A percentile compares a stretch with the other conserved stretches of the same genome.
These are phyloP conservation scores for Ustilago nuda DNA, from an alignment of 1,284 basidiomycete genomes.

Conservation along the genomic window DNA sequence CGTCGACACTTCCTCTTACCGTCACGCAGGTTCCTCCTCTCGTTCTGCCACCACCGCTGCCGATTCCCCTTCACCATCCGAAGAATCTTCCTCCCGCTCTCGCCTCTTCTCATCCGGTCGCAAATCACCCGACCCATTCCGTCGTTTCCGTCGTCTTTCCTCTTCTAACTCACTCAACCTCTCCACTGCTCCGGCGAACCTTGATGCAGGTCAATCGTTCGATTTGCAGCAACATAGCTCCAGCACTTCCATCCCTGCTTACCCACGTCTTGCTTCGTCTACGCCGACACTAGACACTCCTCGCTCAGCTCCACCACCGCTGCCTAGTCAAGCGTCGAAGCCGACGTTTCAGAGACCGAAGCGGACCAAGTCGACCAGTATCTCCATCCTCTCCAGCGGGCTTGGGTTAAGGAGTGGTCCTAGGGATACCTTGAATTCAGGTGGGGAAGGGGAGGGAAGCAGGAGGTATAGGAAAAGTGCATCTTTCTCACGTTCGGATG, in stretches of 20 bases:
- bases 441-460: slow-evolving; percentile 4
- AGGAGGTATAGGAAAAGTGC: slow-evolving; percentile 37
- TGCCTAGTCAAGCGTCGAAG: slow-evolving; percentile 39
- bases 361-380: slow-evolving; percentile 48
- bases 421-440: slow-evolving; percentile 8
- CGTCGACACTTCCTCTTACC: slow-evolving; percentile 12
- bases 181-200: slow-evolving; percentile 19
- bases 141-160: slow-evolving; percentile 43
- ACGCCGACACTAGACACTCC: slow-evolving; percentile 13
- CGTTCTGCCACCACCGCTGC: slow-evolving; percentile 6
- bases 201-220: slow-evolving; percentile 20
- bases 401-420: slow-evolving; percentile 14
- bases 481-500: slow-evolving; percentile 39
- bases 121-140: slow-evolving; percentile 53
- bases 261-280: slow-evolving; percentile 9
- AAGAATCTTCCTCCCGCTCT: slow-evolving; percentile 18
- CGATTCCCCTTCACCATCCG: slow-evolving; percentile 9
- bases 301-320: slow-evolving; percentile 33
- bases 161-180: slow-evolving; percentile 41
- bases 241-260: slow-evolving; percentile 12
- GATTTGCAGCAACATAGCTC: slow-evolving; percentile 16
- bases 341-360: slow-evolving; percentile 31
- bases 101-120: slow-evolving; percentile 44
- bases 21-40: slow-evolving; percentile 5
- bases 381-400: slow-evolving; percentile 44